These are phyloP conservation scores for Fusarium citri DNA, from an alignment of 2,329 filamentous ascomycete species.

Conservation along the genomic window DNA sequence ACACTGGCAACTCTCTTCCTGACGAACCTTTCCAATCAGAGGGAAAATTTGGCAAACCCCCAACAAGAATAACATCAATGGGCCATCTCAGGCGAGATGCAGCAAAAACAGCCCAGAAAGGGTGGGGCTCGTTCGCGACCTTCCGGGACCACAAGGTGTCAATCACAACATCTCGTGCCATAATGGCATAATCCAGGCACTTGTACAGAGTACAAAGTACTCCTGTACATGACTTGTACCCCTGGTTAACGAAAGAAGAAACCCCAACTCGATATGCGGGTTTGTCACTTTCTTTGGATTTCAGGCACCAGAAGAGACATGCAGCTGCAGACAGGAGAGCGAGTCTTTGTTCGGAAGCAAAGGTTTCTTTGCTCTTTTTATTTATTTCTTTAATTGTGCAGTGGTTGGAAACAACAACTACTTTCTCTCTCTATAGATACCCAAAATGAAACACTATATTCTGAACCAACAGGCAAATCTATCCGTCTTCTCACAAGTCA, in stretches of 20 bases:
- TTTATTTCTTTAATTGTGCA: slow-evolving; percentile 12
- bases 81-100: slow-evolving; percentile 11
- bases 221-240: background rate
- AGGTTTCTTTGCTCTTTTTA: slow-evolving; percentile 5
- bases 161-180: slow-evolving; percentile 39
- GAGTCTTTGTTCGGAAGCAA: background rate
- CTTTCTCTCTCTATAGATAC: slow-evolving; percentile 29
- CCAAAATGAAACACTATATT: slow-evolving; percentile 31
- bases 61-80: slow-evolving; percentile 1
- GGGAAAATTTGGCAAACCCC: background rate
- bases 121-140: slow-evolving; percentile 20
- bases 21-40: background rate
- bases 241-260: background rate
- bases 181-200: slow-evolving; percentile 34
- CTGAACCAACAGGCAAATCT: background rate
- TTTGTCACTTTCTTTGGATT: slow-evolving; percentile 3
- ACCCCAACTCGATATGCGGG: background rate
- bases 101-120: slow-evolving; percentile 30
- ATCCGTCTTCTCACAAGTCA: background rate
- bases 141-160: background rate
- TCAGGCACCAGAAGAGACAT: background rate
- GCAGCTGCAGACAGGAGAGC: background rate
- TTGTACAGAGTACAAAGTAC: background rate
- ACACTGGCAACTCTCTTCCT: background rate
- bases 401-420: slow-evolving; percentile 15